phyloP scores from a whole-genome alignment of 495 filamentous ascomycete species.

The Aspergillus hancockii region DNA sequence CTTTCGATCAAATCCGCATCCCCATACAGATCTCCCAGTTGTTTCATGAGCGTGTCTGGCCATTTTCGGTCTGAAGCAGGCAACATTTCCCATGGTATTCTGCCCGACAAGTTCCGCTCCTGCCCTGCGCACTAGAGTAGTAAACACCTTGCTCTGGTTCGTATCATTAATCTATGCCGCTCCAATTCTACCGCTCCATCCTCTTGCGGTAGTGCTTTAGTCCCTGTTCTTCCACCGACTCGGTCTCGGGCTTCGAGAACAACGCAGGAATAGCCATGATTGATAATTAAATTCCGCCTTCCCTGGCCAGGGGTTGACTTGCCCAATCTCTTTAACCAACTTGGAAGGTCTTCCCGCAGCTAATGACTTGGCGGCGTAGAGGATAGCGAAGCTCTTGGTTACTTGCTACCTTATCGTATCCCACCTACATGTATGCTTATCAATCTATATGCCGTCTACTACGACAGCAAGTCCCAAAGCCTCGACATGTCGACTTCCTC shows the following conservation, averaged over 20 bases:
- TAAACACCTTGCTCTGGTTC: slow-evolving; percentile 40
- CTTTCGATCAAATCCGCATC: background rate
- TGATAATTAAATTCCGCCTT: slow-evolving; percentile 25
- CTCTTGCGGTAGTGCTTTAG: too few relatives aligned
- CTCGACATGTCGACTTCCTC: too few relatives aligned
- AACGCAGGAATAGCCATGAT: slow-evolving; percentile 40
- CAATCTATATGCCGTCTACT: too few relatives aligned
- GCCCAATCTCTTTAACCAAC: too few relatives aligned
- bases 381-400: too few relatives aligned
- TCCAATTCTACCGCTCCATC: slow-evolving; percentile 40
- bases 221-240: slow-evolving; percentile 53
- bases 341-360: too few relatives aligned
- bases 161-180: slow-evolving; percentile 55
- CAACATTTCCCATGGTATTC: slow-evolving; percentile 35
- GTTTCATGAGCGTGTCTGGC: slow-evolving; percentile 14
- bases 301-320: too few relatives aligned
- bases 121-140: slow-evolving; percentile 34
- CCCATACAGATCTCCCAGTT: slow-evolving; percentile 13
- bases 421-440: too few relatives aligned
- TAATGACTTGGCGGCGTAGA: too few relatives aligned
- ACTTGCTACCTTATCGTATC: too few relatives aligned
- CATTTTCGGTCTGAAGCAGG: slow-evolving; percentile 34
- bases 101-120: slow-evolving; percentile 46
- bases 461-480: too few relatives aligned
- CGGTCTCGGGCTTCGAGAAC: slow-evolving; percentile 52